Evolutionary conservation across 768 basidiomycete species (phyloP).

Genomic region (Phaeotremella skinneri): DNA sequence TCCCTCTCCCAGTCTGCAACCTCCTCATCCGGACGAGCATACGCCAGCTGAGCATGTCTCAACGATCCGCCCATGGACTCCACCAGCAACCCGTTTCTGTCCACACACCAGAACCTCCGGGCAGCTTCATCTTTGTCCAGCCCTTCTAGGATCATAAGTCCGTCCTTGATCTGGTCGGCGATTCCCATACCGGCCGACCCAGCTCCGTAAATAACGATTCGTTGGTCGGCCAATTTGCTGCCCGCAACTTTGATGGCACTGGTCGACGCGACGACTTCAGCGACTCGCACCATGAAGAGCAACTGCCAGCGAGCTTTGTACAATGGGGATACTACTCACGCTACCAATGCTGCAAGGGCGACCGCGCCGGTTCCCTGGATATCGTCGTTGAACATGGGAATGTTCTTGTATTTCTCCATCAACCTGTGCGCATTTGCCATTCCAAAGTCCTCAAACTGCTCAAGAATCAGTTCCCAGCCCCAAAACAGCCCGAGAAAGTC

Average conservation of each 20-base stretch:
- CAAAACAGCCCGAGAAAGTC: too few relatives aligned
- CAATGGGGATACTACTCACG: slow-evolving; percentile 53
- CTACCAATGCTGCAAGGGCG: slow-evolving; percentile 65
- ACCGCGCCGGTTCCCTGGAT: slow-evolving; percentile 57
- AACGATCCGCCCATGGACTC: slow-evolving; percentile 55
- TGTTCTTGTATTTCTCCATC: slow-evolving; percentile 53
- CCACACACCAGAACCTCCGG: slow-evolving; percentile 69
- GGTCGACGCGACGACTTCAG: neutral
- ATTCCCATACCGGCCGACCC: slow-evolving; percentile 73
- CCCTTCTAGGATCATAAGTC: slow-evolving; percentile 61
- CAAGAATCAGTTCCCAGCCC: too few relatives aligned
- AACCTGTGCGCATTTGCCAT: slow-evolving; percentile 52
- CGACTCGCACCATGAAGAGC: slow-evolving; percentile 1
- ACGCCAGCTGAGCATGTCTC: slow-evolving; percentile 54
- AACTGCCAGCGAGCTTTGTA: neutral
- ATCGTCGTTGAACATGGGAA: slow-evolving; percentile 67
- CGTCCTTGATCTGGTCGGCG: slow-evolving; percentile 67
- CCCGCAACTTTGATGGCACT: slow-evolving; percentile 39
- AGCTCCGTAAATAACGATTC: slow-evolving; percentile 75
- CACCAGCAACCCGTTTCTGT: slow-evolving; percentile 65
- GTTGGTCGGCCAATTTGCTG: slow-evolving; percentile 65
- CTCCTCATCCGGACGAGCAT: slow-evolving; percentile 51
- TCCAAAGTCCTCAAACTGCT: slow-evolving; percentile 51
- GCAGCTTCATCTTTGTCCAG: slow-evolving; percentile 64
- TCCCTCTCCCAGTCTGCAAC: slow-evolving; percentile 44